Conservation (phyloP, 2,329 filamentous ascomycete genomes). For the Alternaria hordeiaustralica region DNA sequence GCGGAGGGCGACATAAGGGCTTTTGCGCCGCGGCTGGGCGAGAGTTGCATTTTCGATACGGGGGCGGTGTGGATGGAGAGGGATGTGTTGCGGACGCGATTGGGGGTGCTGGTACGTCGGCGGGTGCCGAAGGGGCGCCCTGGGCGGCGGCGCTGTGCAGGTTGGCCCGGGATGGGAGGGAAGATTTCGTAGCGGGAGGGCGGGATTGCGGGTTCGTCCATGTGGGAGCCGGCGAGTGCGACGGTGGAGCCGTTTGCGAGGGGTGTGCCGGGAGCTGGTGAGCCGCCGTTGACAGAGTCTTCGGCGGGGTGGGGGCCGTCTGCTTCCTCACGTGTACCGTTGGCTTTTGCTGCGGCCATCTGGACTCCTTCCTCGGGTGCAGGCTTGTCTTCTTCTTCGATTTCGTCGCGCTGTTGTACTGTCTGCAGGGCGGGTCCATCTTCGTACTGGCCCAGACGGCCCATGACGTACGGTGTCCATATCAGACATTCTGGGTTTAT, state of each 20-base stretch:
- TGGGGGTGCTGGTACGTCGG: constrained; percentile 46
- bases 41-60: constrained; percentile 40
- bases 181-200: constrained; percentile 78
- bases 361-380: constrained; percentile 55
- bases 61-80: constrained; percentile 41
- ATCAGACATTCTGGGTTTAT: constrained; percentile 81
- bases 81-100: constrained; percentile 30
- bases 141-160: constrained; percentile 42
- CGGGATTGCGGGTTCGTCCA: constrained; percentile 61
- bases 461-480: constrained; percentile 98
- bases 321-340: constrained; percentile 24
- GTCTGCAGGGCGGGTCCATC: constrained; percentile 81
- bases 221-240: constrained; percentile 39
- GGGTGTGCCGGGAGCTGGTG: constrained; percentile 41
- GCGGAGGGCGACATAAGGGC: constrained; percentile 32
- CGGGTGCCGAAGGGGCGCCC: constrained; percentile 48
- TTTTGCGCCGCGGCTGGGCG: constrained; percentile 37
- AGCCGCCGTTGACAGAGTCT: constrained; percentile 39
- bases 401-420: constrained; percentile 84
- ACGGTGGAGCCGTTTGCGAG: constrained; percentile 40
- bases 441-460: constrained; percentile 82
- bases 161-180: constrained; percentile 66
- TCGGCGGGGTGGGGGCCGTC: constrained; percentile 31
- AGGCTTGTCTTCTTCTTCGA: constrained; percentile 53
- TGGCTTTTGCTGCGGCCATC: constrained; percentile 38